Evolutionary conservation across 2,329 filamentous ascomycete genomes (phyloP), one percentile per base, ranked within the genome.

Genomic region (Shiraia sp.): DNA sequence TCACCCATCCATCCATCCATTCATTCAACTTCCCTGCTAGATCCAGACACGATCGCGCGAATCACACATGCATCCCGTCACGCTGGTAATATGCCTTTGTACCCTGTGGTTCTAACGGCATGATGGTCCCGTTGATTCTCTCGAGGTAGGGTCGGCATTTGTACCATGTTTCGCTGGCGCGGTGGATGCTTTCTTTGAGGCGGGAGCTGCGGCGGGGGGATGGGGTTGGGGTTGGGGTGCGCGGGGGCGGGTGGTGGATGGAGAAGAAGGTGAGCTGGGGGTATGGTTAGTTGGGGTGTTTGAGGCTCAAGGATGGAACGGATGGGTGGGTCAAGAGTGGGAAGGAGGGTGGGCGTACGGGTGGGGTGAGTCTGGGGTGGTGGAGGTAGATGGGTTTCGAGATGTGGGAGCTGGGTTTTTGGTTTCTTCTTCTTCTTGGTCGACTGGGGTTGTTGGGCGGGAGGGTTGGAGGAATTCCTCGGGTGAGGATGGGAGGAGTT

Each of bases 131-230:
- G 10, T 51, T 53, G 17, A 53, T 36, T n/a, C 50, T 36, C 32
- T 53, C 47, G 14, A 53, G 6, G 22, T 53, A 51, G n/a, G 47
- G 47, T 8, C 47, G 15, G 10, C 35, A 36, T 13, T 48, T 43
- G 16, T 37, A 25, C 50, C 50, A 53, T 29, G 41, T 53, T n/a
- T 45, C 24, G 10, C 44, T 33, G 9, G 51, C 15, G 6, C 16
- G 40, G 12, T 40, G 41, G 39, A 43, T 24, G 9, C 26, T 30
- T 7, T 35, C 31, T 19, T 30, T 35, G 38, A 41, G 29, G 38
- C 38, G 38, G 13, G 38, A 29, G 38, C 38, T 41, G 17, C 38
- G 38, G 8, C 38, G 31, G 5, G 31, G 38, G 6, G 16, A 16
- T 2, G 23, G 13, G 14, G 15, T 12, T 30, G 26, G 10, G 4